Evolutionary conservation across 495 filamentous ascomycete genomes (phyloP).

Genomic region (Lineolata rhizophorae): DNA sequence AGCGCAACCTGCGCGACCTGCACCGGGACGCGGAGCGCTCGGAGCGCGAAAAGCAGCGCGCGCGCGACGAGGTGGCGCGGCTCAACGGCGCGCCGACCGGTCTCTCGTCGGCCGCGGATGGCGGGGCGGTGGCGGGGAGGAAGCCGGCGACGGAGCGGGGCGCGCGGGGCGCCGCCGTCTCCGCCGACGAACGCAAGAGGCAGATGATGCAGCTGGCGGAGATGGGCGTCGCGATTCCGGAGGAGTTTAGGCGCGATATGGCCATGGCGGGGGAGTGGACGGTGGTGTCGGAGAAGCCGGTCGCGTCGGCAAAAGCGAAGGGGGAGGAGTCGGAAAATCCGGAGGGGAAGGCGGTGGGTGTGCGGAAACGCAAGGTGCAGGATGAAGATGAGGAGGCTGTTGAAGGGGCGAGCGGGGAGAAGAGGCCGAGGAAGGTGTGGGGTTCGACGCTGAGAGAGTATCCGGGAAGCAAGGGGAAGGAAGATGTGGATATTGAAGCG

Average conservation of each 20-base stretch:
- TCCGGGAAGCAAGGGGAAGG: slow-evolving; percentile 25
- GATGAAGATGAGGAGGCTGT: slow-evolving; percentile 41
- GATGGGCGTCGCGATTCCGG: slow-evolving; percentile 69
- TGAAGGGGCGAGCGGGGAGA: slow-evolving; percentile 38
- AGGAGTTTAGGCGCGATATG: slow-evolving; percentile 56
- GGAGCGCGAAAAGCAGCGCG: slow-evolving; percentile 54
- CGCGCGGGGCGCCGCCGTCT: too few relatives aligned
- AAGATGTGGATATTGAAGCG: slow-evolving; percentile 45
- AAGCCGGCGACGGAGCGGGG: slow-evolving; percentile 23
- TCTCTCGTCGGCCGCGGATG: slow-evolving; percentile 6
- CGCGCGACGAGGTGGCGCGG: slow-evolving; percentile 68
- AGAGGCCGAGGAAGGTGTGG: slow-evolving; percentile 44
- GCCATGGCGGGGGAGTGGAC: slow-evolving; percentile 86
- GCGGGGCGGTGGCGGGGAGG: slow-evolving; percentile 5
- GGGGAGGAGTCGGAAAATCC: slow-evolving; percentile 26
- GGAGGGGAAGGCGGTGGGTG: slow-evolving; percentile 22
- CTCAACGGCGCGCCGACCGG: slow-evolving; percentile 52
- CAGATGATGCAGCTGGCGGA: slow-evolving; percentile 74
- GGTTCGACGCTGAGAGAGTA: slow-evolving; percentile 46
- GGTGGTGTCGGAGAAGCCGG: slow-evolving; percentile 32
- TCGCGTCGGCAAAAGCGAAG: slow-evolving; percentile 6
- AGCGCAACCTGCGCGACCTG: slow-evolving; percentile 74
- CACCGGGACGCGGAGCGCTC: slow-evolving; percentile 62
- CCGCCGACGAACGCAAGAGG: slow-evolving; percentile 51
- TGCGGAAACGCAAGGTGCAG: slow-evolving; percentile 43